These are phyloP conservation scores for Stylosanthes scabra DNA, from an alignment of 331 rosid species.

Conservation along the genomic window DNA sequence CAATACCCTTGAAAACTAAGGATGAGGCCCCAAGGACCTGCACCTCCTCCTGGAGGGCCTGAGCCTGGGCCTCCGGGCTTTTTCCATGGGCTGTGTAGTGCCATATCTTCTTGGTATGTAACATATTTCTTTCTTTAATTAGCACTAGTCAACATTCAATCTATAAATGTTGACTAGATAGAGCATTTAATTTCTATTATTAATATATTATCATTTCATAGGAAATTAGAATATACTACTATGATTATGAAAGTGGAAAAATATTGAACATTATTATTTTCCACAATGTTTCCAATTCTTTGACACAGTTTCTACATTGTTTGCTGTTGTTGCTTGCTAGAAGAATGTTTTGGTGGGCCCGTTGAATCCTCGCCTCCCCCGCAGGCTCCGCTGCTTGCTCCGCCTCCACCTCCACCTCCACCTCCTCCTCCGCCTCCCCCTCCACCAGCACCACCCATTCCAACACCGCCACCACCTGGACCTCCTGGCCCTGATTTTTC, in stretches of 20 bases:
- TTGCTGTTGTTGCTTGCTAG: conserved; percentile 55
- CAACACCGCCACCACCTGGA: not conserved
- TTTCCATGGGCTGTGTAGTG: conserved; percentile 33
- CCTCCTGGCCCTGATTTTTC: not conserved
- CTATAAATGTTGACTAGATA: not conserved
- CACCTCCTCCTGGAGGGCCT: conserved; percentile 38
- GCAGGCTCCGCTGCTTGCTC: not conserved
- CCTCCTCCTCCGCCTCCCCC: conserved; percentile 10
- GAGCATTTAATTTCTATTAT: too few relatives aligned
- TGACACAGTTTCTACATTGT: conserved; percentile 40
- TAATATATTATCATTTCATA: not conserved
- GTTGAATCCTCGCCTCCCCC: conserved; percentile 38
- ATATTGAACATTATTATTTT: not conserved
- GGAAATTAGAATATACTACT: not conserved
- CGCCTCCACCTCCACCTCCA: not conserved
- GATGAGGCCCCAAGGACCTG: conserved; percentile 35
- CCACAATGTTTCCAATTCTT: not conserved
- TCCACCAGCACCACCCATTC: not conserved
- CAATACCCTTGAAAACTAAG: not conserved
- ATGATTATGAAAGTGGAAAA: not conserved
- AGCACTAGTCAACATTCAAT: not conserved
- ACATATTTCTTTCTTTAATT: conserved; percentile 5
- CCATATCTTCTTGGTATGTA: conserved; percentile 58
- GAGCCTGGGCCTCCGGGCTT: conserved; percentile 32
- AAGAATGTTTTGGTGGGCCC: conserved; percentile 58